These are phyloP conservation scores for Picea mariana DNA, from an alignment of 83 land plant species.

Conservation along the genomic window DNA sequence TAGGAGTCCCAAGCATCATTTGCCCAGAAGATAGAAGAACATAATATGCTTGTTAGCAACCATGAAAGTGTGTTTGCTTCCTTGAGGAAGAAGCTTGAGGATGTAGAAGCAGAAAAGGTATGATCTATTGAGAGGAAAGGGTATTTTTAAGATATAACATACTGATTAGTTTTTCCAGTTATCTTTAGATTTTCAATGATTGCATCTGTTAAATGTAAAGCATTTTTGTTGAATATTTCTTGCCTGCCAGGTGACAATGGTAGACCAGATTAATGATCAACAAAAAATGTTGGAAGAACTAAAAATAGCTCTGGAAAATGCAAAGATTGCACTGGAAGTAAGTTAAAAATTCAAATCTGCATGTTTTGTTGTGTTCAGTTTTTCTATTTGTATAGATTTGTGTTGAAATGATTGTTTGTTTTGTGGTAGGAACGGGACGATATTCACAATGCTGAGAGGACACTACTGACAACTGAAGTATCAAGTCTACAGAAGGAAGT, in stretches of 20 bases:
- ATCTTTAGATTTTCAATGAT: background rate
- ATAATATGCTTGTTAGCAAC: slow-evolving; percentile 11
- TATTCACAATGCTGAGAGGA: slow-evolving; percentile 40
- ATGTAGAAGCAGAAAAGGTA: slow-evolving; percentile 60
- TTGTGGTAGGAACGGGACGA: slow-evolving; percentile 31
- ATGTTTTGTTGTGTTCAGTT: background rate
- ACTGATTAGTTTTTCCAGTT: background rate
- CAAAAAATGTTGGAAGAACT: slow-evolving; percentile 29
- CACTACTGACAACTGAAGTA: slow-evolving; percentile 46
- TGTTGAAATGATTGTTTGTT: background rate
- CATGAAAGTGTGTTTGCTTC: slow-evolving; percentile 23
- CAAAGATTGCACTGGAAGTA: slow-evolving; percentile 28
- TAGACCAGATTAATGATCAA: slow-evolving; percentile 23
- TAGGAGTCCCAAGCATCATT: background rate
- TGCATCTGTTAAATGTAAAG: background rate
- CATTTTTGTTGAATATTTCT: background rate
- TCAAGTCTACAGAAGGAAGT: slow-evolving; percentile 58
- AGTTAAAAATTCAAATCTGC: background rate
- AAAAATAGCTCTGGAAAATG: slow-evolving; percentile 25
- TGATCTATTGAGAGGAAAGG: background rate
- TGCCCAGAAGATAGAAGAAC: background rate
- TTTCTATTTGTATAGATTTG: too few relatives aligned
- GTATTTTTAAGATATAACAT: too few relatives aligned
- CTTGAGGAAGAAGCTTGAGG: slow-evolving; percentile 29
- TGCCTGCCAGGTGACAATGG: slow-evolving; percentile 30